phyloP scores from a whole-genome alignment of 495 filamentous ascomycete genomes.

The Opeltia flavorubescens region DNA sequence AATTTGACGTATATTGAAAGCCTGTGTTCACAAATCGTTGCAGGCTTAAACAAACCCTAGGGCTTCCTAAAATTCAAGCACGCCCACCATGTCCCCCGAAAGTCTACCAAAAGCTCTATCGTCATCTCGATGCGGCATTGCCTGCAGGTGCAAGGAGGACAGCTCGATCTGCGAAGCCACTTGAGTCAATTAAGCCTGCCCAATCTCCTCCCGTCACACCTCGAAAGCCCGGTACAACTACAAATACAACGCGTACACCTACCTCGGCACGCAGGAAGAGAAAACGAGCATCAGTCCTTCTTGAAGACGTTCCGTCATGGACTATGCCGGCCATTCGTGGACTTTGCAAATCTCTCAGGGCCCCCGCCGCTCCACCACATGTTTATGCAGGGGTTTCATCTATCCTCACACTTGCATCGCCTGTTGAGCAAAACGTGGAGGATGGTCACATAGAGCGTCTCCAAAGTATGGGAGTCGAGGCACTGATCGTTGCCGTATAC shows the following conservation, averaged over 20 bases:
- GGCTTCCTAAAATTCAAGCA: constrained; percentile 68
- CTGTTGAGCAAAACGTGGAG: not conserved
- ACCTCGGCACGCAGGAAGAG: constrained; percentile 14
- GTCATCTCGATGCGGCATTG: constrained; percentile 62
- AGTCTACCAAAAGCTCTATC: constrained; percentile 73
- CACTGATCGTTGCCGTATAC: constrained; percentile 53
- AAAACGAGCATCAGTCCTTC: not conserved
- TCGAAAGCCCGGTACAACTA: constrained; percentile 29
- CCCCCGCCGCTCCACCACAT: constrained; percentile 44
- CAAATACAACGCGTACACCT: constrained; percentile 22
- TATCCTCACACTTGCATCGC: constrained; percentile 6
- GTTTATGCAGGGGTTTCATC: constrained; percentile 49
- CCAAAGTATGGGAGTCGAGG: constrained; percentile 25
- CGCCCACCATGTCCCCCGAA: constrained; percentile 71
- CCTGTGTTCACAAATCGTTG: constrained; percentile 2
- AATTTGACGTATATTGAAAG: not conserved
- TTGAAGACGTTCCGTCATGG: constrained; percentile 45
- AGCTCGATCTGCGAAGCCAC: constrained; percentile 19
- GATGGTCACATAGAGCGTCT: not conserved
- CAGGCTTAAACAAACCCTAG: constrained; percentile 68
- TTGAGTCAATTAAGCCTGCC: constrained; percentile 19
- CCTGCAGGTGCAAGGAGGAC: constrained; percentile 24
- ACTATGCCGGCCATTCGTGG: constrained; percentile 49
- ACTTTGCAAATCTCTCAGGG: constrained; percentile 49
- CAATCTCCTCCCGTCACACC: constrained; percentile 17